These are phyloP conservation scores for Styphnolobium japonicum DNA, from an alignment of 306 rosid species.

Conservation along the genomic window DNA sequence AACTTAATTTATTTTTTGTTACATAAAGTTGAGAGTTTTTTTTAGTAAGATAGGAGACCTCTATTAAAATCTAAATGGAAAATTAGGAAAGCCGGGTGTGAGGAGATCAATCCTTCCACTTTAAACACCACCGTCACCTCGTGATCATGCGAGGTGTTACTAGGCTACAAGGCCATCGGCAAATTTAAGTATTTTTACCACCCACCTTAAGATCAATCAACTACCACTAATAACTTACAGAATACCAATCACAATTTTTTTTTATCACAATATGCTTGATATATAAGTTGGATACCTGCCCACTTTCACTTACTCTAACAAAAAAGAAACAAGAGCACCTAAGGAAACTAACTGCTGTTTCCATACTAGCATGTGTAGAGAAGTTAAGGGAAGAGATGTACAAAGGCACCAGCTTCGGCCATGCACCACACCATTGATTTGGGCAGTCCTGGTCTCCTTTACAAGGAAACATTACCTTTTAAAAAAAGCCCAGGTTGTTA, in stretches of 20 bases:
- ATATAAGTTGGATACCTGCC: background rate
- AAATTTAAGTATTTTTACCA: background rate
- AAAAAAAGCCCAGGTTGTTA: background rate
- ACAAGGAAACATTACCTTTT: conserved; percentile 11
- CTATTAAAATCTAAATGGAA: too few species aligned
- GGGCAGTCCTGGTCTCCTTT: background rate
- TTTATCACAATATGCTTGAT: background rate
- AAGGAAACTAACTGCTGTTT: too few species aligned
- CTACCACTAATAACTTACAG: background rate
- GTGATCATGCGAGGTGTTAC: too few species aligned
- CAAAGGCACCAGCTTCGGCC: background rate
- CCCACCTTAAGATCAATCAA: background rate
- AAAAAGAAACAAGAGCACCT: background rate
- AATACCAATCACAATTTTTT: background rate
- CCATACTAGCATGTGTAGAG: too few species aligned
- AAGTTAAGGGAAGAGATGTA: background rate
- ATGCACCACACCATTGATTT: background rate
- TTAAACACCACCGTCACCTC: too few species aligned
- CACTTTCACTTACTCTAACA: background rate
- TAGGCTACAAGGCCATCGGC: too few species aligned
- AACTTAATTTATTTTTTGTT: too few species aligned
- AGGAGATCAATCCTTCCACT: too few species aligned
- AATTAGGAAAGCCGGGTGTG: too few species aligned
- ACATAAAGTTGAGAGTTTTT: too few species aligned
- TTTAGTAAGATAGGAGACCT: too few species aligned